phyloP scores from a whole-genome alignment of 495 filamentous ascomycete genomes.

The Xylaria flabelliformis region DNA sequence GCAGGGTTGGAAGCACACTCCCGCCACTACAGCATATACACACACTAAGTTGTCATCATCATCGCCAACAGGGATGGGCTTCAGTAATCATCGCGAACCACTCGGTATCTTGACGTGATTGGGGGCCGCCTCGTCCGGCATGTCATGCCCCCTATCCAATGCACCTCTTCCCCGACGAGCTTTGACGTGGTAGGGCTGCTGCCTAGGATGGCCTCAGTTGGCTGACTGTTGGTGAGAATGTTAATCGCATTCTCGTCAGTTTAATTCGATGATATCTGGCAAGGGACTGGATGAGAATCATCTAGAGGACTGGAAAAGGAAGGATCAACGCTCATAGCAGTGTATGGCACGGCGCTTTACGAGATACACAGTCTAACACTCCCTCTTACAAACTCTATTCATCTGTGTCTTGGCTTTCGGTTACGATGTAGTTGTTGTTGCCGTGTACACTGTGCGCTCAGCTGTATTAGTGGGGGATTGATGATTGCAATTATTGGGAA shows the following conservation, averaged over 20 bases:
- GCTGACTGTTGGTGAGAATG: background rate
- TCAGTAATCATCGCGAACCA: background rate
- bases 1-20: background rate
- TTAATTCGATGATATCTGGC: background rate
- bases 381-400: background rate
- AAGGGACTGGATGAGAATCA: background rate
- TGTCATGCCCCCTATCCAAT: background rate
- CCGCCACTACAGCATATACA: background rate
- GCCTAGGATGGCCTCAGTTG: background rate
- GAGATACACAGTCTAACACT: background rate
- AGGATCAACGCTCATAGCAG: background rate
- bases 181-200: background rate
- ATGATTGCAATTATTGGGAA: background rate
- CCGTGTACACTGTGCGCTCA: background rate
- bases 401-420: background rate
- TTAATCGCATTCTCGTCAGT: background rate
- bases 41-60: background rate
- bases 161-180: background rate
- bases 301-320: no score
- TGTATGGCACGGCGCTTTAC: background rate
- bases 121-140: background rate
- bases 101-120: background rate
- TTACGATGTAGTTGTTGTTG: background rate
- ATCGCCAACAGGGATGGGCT: conserved; percentile 9
- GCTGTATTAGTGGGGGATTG: no score